Conservation (phyloP, 2,329 filamentous ascomycete species). For the Alternaria dauci region DNA sequence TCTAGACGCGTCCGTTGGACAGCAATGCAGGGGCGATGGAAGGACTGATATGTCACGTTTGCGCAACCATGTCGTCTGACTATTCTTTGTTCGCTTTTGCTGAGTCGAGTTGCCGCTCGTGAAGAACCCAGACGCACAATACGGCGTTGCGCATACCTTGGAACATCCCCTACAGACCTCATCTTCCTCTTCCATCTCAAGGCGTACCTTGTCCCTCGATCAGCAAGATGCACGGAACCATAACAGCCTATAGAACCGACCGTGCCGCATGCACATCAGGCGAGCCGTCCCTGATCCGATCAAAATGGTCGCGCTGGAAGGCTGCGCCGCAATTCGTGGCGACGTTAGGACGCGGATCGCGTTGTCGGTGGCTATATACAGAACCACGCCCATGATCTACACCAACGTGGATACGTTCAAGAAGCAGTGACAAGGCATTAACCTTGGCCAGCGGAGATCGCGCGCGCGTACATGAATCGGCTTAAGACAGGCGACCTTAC, state of each 20-base stretch:
- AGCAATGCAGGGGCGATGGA: neutral
- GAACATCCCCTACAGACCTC: neutral
- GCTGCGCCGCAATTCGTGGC: slow-evolving; percentile 12
- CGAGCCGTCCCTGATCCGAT: neutral
- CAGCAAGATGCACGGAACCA: neutral
- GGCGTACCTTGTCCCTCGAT: neutral
- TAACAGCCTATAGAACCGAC: slow-evolving; percentile 11
- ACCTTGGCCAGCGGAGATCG: neutral
- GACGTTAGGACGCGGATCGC: neutral
- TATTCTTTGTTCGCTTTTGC: neutral
- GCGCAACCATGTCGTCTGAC: neutral
- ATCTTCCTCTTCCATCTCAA: neutral
- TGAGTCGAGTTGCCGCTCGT: neutral
- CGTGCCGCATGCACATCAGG: slow-evolving; percentile 18
- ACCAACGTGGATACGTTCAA: neutral
- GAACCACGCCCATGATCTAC: neutral
- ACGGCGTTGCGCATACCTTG: neutral
- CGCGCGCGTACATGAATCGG: neutral
- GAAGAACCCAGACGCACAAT: no score
- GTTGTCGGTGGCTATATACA: neutral
- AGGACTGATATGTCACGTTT: neutral
- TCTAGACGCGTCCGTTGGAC: slow-evolving; percentile 1
- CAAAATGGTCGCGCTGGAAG: neutral
- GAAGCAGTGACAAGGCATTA: neutral
- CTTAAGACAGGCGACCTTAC: neutral